Conservation (phyloP, 1,284 basidiomycete species). For the Leccinum ponderosum region DNA sequence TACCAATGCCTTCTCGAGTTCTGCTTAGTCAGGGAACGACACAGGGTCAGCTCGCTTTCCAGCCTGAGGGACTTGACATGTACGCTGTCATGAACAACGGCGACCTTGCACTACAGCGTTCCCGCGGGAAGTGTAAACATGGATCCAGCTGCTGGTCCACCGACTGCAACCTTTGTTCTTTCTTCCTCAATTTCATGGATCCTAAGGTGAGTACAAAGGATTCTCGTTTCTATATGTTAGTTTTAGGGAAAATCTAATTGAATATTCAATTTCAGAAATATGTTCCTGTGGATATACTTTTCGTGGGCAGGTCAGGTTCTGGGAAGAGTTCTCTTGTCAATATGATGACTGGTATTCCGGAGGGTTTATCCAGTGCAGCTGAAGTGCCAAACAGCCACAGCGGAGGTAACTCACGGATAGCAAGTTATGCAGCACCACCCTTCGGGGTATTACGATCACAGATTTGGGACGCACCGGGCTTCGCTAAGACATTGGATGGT, state of each 20-base stretch:
- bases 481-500: background rate
- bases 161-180: background rate
- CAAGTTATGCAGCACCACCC: background rate
- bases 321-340: background rate
- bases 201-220: background rate
- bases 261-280: background rate
- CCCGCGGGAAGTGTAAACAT: background rate
- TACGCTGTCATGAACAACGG: background rate
- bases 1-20: background rate
- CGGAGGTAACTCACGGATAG: background rate
- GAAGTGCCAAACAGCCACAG: background rate
- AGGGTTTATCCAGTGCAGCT: background rate
- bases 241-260: accelerated
- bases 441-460: background rate
- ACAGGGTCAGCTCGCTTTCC: background rate
- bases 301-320: background rate
- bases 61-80: background rate
- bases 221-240: background rate
- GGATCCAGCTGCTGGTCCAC: background rate
- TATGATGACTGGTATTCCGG: background rate
- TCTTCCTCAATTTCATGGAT: background rate
- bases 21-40: background rate
- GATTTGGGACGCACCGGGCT: background rate
- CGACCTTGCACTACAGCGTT: background rate
- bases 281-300: background rate